Base-by-base conservation (phyloP, 2,329 filamentous ascomycete species). In the Thelonectria discophora region DNA sequence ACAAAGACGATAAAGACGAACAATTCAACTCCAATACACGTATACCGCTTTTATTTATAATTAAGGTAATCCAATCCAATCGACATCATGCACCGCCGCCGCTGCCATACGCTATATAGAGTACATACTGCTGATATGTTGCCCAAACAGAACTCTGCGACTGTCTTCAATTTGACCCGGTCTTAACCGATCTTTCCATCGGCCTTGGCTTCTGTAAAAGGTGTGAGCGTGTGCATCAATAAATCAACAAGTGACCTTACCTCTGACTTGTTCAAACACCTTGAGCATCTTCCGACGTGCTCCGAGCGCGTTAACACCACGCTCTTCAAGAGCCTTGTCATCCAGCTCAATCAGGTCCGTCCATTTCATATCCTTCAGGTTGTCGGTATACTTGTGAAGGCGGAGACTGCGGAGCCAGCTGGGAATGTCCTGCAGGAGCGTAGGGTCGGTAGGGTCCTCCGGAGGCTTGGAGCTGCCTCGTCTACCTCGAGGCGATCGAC, bases 341-440 rank as follows among this genome's bases (percentile, higher is more conserved):
- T 97, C 93, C 69, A 99, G 82, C 77, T 95, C 91, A 62, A 99
- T 83, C 70, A 99, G 80, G 55, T 99, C 95, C 27, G 90, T 91
- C 95, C 95, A 99, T 73, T 95, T 93, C 83, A 98, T 88, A 74
- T 98, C 94, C 80, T 98, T 99, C 66, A 99, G 81, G 71, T 98
- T 96, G 70, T 99, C 95, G 10, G 95, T 99, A 79, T 99, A 99
- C 82, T 99, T 99, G 84, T 99, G 95, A 72, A 99, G 84, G 63
- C 95, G 89, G 75, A 98, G 85, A 77, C 93, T 97, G 75, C 95
- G 89, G 72, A 99, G 86, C 95, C 95, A 99, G 76, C 89, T 91
- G 56, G 95, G 94, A 69, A 99, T 97, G 74, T 99, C 95, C 79
- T 97, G 92, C 70, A 99, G 84, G 62, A 99, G 86, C 43, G 85